phyloP scores from a whole-genome alignment of 139 green algal genomes.

The Haematococcus lacustris region DNA sequence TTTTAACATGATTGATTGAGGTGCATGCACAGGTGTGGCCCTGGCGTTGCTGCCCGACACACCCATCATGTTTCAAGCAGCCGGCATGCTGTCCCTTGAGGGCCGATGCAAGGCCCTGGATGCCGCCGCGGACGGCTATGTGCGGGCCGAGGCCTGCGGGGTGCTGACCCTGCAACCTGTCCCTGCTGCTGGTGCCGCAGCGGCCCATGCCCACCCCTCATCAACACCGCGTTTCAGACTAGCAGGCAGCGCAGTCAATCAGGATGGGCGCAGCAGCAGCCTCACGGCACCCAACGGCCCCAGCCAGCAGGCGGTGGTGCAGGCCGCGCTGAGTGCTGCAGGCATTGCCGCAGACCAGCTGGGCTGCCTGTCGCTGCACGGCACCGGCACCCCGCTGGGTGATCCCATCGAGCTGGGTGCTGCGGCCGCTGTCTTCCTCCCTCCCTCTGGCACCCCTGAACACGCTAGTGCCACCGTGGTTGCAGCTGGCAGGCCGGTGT shows the following conservation, averaged over 20 bases:
- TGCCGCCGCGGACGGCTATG: slow-evolving; percentile 61
- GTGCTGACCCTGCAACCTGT: slow-evolving; percentile 32
- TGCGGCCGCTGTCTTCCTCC: slow-evolving; percentile 28
- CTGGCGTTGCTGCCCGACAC: slow-evolving; percentile 60
- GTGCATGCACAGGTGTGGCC: slow-evolving; percentile 77
- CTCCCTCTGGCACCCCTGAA: no score
- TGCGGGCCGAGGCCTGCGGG: slow-evolving; percentile 20
- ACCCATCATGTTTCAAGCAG: slow-evolving; percentile 58
- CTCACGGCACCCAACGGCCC: slow-evolving; percentile 85
- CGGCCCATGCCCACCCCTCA: no score
- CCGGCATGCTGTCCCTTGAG: slow-evolving; percentile 66
- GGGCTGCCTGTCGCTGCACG: slow-evolving; percentile 55
- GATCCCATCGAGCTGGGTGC: slow-evolving; percentile 52
- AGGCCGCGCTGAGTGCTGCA: slow-evolving; percentile 27
- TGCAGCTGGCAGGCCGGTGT: no score
- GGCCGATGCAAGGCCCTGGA: slow-evolving; percentile 84
- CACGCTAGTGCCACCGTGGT: no score
- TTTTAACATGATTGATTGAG: no score
- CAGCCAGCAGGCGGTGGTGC: slow-evolving; percentile 70
- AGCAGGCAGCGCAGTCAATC: slow-evolving; percentile 47
- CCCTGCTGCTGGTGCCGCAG: no score
- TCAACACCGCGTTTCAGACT: slow-evolving; percentile 18
- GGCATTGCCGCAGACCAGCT: slow-evolving; percentile 9
- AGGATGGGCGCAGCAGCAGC: slow-evolving; percentile 77
- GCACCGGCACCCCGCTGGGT: slow-evolving; percentile 57